phyloP scores from a whole-genome alignment of 257 asterid species.

The Penstemon eatonii region DNA sequence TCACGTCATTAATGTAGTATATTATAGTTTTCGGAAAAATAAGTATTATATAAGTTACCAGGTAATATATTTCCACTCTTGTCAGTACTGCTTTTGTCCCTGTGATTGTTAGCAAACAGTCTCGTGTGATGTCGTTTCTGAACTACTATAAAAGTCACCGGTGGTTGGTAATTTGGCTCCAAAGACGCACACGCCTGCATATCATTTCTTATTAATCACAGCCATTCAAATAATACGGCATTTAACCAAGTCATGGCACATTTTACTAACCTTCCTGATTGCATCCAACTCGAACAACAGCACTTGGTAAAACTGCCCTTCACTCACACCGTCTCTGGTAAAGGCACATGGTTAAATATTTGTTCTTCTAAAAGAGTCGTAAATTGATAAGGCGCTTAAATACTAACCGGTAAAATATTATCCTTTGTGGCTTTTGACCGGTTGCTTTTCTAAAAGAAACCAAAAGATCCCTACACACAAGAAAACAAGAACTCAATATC shows the following conservation, averaged over 20 bases:
- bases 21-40: not conserved
- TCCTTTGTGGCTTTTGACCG: constrained; percentile 98
- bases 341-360: no score
- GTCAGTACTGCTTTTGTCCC: constrained; percentile 86
- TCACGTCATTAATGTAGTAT: no score
- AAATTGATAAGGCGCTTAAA: not conserved
- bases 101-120: constrained; percentile 84
- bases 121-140: constrained; percentile 96
- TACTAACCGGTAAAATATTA: constrained; percentile 80
- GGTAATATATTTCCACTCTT: constrained; percentile 93
- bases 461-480: constrained; percentile 81
- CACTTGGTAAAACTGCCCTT: constrained; percentile 96
- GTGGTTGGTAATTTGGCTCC: constrained; percentile 97
- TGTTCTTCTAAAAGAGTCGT: not conserved
- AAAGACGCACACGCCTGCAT: constrained; percentile 92
- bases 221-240: not conserved
- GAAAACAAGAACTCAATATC: constrained; percentile 10
- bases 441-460: constrained; percentile 97
- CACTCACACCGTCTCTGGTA: constrained; percentile 95
- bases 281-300: constrained; percentile 92
- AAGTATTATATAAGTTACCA: constrained; percentile 40
- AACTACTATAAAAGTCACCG: constrained; percentile 91
- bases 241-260: not conserved
- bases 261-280: constrained; percentile 69
- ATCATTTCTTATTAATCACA: constrained; percentile 18